Evolutionary conservation across 208 protist species (phyloP).

Genomic region (Crithidia bombi): DNA sequence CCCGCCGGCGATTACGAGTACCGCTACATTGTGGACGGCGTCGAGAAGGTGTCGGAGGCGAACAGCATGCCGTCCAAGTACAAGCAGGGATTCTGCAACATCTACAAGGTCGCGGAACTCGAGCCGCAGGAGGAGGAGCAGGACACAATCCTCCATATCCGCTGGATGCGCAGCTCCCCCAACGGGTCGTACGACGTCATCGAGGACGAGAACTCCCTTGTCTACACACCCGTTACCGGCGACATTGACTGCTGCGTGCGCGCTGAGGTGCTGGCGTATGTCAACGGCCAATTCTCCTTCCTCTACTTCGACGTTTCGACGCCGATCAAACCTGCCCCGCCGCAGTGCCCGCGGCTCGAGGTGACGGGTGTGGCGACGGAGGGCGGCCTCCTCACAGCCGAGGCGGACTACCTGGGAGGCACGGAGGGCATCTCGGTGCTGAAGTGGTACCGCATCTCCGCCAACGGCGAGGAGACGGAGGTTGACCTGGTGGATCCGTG

Average conservation of each 20-base stretch:
- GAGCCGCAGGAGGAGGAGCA: conserved; percentile 75
- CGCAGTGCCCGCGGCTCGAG: conserved; percentile 81
- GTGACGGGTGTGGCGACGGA: conserved; percentile 82
- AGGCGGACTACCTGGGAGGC: conserved; percentile 89
- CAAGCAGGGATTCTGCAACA: conserved; percentile 88
- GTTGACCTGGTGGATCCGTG: conserved; percentile 80
- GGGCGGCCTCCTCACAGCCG: conserved; percentile 74
- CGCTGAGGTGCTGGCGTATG: conserved; percentile 90
- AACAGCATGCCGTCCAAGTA: conserved; percentile 86
- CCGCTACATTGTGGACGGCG: conserved; percentile 93
- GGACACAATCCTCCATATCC: conserved; percentile 91
- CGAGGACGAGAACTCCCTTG: conserved; percentile 84
- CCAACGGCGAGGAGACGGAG: conserved; percentile 65
- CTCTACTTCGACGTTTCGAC: conserved; percentile 92
- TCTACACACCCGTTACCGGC: conserved; percentile 70
- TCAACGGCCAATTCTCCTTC: conserved; percentile 88
- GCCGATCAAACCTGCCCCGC: conserved; percentile 76
- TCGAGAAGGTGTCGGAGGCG: conserved; percentile 86
- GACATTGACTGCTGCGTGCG: conserved; percentile 90
- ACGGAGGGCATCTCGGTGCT: conserved; percentile 87
- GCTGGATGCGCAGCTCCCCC: conserved; percentile 87
- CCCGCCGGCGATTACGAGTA: conserved; percentile 92
- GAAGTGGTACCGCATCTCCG: conserved; percentile 82
- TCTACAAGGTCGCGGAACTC: conserved; percentile 82
- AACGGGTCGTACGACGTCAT: conserved; percentile 85